A percentile compares a stretch with the other conserved stretches of the same genome.
Conservation (phyloP, 345 rosid genomes). For the Heritiera fomes region DNA sequence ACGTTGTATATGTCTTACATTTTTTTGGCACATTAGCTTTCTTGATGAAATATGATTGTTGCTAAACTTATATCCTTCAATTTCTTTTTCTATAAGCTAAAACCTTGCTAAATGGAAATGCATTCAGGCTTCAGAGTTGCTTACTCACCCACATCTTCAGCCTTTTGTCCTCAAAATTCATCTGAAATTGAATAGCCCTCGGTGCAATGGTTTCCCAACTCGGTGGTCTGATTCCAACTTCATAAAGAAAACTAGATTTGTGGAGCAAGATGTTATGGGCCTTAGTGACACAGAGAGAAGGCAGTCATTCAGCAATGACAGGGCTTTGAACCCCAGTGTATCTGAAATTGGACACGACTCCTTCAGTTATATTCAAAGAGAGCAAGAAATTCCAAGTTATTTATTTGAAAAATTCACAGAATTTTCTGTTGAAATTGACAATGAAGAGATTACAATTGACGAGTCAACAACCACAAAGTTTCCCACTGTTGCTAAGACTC, state of each 20-base stretch:
- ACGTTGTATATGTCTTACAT: neutral
- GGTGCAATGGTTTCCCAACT: constrained; percentile 45
- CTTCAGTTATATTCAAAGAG: constrained; percentile 47
- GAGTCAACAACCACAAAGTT: constrained; percentile 34
- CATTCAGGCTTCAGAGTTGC: constrained; percentile 86
- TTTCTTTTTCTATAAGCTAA: neutral
- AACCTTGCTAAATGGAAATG: constrained; percentile 5
- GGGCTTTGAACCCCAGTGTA: constrained; percentile 65
- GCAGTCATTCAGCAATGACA: constrained; percentile 64
- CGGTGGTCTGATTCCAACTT: constrained; percentile 53
- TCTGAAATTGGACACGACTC: constrained; percentile 65
- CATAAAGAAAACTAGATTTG: constrained; percentile 49
- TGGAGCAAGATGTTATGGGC: constrained; percentile 35
- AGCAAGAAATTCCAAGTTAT: constrained; percentile 43
- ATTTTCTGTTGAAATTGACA: constrained; percentile 46
- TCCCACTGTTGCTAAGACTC: constrained; percentile 41
- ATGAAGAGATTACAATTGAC: constrained; percentile 40
- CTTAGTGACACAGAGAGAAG: constrained; percentile 50
- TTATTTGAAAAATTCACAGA: constrained; percentile 46
- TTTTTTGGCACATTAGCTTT: neutral
- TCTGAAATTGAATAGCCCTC: constrained; percentile 64
- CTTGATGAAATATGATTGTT: neutral
- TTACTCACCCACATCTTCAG: constrained; percentile 80
- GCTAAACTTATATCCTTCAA: neutral
- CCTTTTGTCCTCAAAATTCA: constrained; percentile 70